Base-by-base conservation (phyloP, 176 grass and related monocot genomes). In the Aechmea fasciata region DNA sequence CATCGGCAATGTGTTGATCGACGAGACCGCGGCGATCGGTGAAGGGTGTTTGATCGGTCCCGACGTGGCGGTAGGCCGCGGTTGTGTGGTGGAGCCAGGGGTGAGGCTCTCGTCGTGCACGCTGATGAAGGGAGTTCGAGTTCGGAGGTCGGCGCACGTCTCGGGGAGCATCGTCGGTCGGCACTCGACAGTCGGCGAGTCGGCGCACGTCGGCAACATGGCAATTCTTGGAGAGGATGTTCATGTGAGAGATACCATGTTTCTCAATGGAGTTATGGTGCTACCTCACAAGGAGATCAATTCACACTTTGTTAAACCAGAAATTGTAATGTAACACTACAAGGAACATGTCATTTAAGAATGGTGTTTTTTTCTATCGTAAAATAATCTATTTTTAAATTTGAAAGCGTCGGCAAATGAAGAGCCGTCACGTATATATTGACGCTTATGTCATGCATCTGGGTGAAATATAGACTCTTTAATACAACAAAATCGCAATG, bases 241-340 rank as follows among this genome's bases (percentile, higher is more conserved):
- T 11, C 57, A 64, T 50, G 71, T 73, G 17, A 10, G 48, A 1
- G 71, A 73, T 0, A 63, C 54, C 7, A 6, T 73, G 19, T 73
- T 63, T n/a, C 41, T 62, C 3, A 64, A 64, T 50, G 71, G 71
- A 50, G 71, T 23, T 24, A 11, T 49, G 6, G 41, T 73, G 1
- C 71, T 73, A 18, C 71, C 71, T 24, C 71, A 73, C 20, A 73
- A 73, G 48, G 71, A 73, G 57, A 73, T 64, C 19, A 73, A 50
- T 12, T 63, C 57, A 19, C 55, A 26, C 9, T 50, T 64, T 48
- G 11, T 73, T 41, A 73, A 73, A 47, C 57, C 57, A 2, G 57
- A 73, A 47, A 64, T 73, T 1, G 57, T 73, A 4, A 50, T 50
- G 71, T 64, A 47, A 33, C 29, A 33, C 29, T 29, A 29, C 29